phyloP scores from a whole-genome alignment of 2,329 filamentous ascomycete species.

The Microascus cirrosus region DNA sequence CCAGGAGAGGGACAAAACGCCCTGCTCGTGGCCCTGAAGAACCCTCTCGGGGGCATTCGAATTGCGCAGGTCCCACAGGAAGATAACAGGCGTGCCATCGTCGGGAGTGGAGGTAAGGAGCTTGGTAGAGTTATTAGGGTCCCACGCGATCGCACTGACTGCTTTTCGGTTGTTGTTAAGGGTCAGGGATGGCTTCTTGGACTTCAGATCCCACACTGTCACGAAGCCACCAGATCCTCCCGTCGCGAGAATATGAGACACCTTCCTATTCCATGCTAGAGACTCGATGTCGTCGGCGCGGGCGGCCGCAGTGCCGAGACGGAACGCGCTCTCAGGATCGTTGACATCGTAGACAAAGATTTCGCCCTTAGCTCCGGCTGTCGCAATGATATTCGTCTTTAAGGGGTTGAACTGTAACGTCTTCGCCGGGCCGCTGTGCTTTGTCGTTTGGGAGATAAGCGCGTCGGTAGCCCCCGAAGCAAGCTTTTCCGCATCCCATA shows the following conservation, averaged over 20 bases:
- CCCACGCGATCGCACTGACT: slow-evolving; percentile 94
- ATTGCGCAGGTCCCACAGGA: slow-evolving; percentile 92
- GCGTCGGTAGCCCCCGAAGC: slow-evolving; percentile 52
- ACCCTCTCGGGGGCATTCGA: slow-evolving; percentile 88
- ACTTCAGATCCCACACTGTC: slow-evolving; percentile 97
- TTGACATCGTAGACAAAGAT: slow-evolving; percentile 93
- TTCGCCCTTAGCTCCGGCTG: slow-evolving; percentile 88
- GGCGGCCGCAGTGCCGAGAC: slow-evolving; percentile 76
- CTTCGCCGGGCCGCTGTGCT: slow-evolving; percentile 89
- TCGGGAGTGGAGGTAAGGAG: slow-evolving; percentile 85
- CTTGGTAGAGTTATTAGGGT: slow-evolving; percentile 90
- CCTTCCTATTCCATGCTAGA: slow-evolving; percentile 97
- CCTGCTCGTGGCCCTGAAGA: slow-evolving; percentile 85
- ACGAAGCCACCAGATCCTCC: slow-evolving; percentile 90
- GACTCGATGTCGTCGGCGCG: slow-evolving; percentile 93
- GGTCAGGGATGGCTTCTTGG: slow-evolving; percentile 92
- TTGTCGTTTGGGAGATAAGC: slow-evolving; percentile 75
- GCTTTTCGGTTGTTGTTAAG: slow-evolving; percentile 92
- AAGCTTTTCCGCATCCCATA: slow-evolving; percentile 79
- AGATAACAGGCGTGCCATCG: slow-evolving; percentile 76
- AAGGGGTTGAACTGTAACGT: slow-evolving; percentile 93
- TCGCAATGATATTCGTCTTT: slow-evolving; percentile 82
- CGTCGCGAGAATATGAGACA: slow-evolving; percentile 89
- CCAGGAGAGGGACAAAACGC: slow-evolving; percentile 90
- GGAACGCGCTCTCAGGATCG: slow-evolving; percentile 77